Evolutionary conservation across 805 yeast species (phyloP), one percentile per base, ranked within the genome.

Genomic region (Ogataea neopini): DNA sequence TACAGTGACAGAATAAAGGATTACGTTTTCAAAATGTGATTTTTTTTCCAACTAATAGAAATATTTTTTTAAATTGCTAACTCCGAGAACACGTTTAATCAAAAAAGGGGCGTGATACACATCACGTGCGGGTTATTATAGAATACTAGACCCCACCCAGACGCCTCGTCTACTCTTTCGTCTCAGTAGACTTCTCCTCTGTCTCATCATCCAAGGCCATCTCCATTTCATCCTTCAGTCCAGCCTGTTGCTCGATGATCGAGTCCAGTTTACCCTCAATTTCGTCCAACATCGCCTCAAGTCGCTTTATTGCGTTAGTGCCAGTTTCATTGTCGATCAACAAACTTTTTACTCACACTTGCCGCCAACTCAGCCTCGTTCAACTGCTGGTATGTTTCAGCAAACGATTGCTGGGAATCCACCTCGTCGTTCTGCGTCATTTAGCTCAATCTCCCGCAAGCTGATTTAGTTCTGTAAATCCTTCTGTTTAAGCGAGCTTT

Each of bases 321-420:
- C 17, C 11, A 10, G 13, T 25, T 18, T 13, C 5, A 13, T n/a
- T 9, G 32, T 15, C 33, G 15, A 13, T 7, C 32, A 7, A 17
- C 9, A n/a, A 20, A 23, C 33, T 5, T 9, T 11, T 17, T 29
- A 69, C 74, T 43, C 60, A 69, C 79, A 3, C 73, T 67, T 1
- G 85, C 81, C 1, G 88, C 84, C 49, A 68, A 62, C 61, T 86
- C 94, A 1, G 89, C 94, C 48, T 84, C 86, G 45, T 75, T 75
- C 38, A 86, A 65, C 57, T 82, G 77, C 55, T 78, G 72, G 61
- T 80, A 80, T 0, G 88, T 76, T 13, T 80, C 81, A 6, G 80
- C 79, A 43, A 83, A 64, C 44, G 72, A 74, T 15, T 22, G 25
- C 25, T 22, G 25, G 8, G 25, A 22, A 8, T 59, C 54, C 6